Conservation (phyloP, 2,329 filamentous ascomycete genomes). For the Talaromyces sp. region DNA sequence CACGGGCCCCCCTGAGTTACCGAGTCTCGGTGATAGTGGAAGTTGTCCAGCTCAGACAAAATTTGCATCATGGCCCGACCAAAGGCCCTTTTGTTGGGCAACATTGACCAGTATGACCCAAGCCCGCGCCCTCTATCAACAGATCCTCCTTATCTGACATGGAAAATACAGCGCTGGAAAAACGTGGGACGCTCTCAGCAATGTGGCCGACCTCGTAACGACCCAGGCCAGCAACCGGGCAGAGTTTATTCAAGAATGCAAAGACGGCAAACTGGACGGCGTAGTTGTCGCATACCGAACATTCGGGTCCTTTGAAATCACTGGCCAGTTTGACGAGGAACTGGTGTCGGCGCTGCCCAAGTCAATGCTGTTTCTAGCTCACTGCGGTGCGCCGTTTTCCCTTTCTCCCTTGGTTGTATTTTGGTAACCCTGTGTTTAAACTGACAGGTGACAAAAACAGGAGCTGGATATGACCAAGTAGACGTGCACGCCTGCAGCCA, state of each 20-base stretch:
- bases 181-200: constrained; percentile 57
- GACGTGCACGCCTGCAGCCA: constrained; percentile 66
- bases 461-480: constrained; percentile 81
- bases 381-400: constrained; percentile 33
- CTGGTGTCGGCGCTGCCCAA: constrained; percentile 50
- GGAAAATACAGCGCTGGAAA: constrained; percentile 47
- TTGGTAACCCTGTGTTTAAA: background rate
- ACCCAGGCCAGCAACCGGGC: constrained; percentile 57
- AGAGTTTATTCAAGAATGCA: constrained; percentile 65
- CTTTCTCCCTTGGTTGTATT: background rate
- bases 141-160: background rate
- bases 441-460: constrained; percentile 32
- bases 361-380: constrained; percentile 32
- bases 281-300: constrained; percentile 65
- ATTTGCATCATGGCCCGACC: constrained; percentile 35
- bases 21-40: background rate
- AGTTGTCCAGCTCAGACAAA: background rate
- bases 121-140: background rate
- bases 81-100: constrained; percentile 59
- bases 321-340: constrained; percentile 66
- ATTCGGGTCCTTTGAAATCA: constrained; percentile 58
- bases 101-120: constrained; percentile 56
- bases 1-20: background rate
- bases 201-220: constrained; percentile 60
- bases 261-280: constrained; percentile 60